Conservation (phyloP, 2,329 filamentous ascomycete genomes). For the Exophiala bonariae region DNA sequence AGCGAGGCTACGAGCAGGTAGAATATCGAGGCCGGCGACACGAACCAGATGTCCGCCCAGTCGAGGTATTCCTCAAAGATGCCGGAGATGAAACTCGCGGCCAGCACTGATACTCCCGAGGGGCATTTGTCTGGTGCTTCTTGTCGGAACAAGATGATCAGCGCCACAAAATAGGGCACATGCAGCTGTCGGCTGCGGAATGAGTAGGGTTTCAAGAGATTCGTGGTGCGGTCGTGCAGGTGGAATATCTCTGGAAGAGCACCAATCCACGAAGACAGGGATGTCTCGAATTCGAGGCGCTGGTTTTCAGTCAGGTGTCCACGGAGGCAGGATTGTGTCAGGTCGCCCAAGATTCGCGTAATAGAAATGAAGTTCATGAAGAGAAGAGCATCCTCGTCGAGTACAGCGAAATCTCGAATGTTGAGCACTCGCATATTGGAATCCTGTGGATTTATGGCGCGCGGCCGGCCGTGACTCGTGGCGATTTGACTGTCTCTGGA, state of each 20-base stretch:
- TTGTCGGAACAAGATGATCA: slow-evolving; percentile 33
- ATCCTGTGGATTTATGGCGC: slow-evolving; percentile 14
- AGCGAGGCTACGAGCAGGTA: neutral
- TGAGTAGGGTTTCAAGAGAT: slow-evolving; percentile 8
- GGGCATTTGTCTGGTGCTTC: slow-evolving; percentile 33
- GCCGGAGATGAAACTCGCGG: slow-evolving; percentile 43
- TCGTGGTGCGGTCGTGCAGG: slow-evolving; percentile 11
- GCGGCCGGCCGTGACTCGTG: slow-evolving; percentile 14
- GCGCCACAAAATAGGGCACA: slow-evolving; percentile 17
- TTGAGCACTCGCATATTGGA: slow-evolving; percentile 6
- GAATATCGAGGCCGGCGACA: neutral
- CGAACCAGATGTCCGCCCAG: slow-evolving; percentile 34
- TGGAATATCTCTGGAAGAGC: slow-evolving; percentile 10
- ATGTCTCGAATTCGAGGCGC: slow-evolving; percentile 7
- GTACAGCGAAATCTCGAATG: slow-evolving; percentile 11
- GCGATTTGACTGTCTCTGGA: slow-evolving; percentile 23
- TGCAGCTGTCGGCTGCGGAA: slow-evolving; percentile 16
- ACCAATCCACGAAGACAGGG: slow-evolving; percentile 23
- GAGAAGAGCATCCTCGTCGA: slow-evolving; percentile 7
- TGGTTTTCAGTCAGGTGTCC: neutral
- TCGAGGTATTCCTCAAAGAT: slow-evolving; percentile 45
- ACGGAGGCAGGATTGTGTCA: slow-evolving; percentile 24
- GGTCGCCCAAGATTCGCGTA: slow-evolving; percentile 12
- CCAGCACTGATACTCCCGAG: slow-evolving; percentile 39
- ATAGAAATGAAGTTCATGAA: slow-evolving; percentile 16